Base-by-base conservation (phyloP, 2,329 filamentous ascomycete genomes). In the Leptographium radiaticola region DNA sequence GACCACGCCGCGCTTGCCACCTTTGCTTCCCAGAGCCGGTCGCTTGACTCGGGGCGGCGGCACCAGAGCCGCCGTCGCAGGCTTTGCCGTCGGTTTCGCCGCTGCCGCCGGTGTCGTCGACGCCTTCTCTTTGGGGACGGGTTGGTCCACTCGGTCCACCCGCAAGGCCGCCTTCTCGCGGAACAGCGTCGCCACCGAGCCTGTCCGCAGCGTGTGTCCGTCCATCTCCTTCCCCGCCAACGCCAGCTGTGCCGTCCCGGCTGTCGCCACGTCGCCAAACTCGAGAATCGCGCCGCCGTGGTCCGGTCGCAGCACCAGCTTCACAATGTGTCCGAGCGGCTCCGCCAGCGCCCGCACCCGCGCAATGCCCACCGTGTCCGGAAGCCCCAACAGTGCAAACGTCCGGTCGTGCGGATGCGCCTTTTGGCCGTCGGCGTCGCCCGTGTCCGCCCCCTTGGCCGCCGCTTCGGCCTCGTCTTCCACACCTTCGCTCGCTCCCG, bases 321-420 rank as follows among this genome's bases (percentile, higher is more conserved):
- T 91, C 58, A 83, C 75, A 30, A 96, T 75, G 1, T 75, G 68
- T 0, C 89, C 89, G 34, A 61, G 58, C 1, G 81, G 76, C 60
- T 89, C 84, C 10, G 86, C 81, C 3, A 94, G 71, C 0, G 82
- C 76, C 46, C 80, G 80, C 53, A 98, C 80, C 34, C 90, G 87
- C 1, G 86, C 81, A 62, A 95, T 88, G 59, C 94, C 96, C 62
- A 97, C 81, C 0, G 90, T 97, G 63, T 97, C 93, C 0, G 93
- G 89, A 1, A 98, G 73, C 58, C 90, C 86, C 69, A 96, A 80
- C 33, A 98, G 72, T 11, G 84, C 85, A 50, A 97, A 76, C 1
- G 87, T 93, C 59, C 61, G 56, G 20, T 55, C 51, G 18, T 44
- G 8, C 6, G 51, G 33, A 9, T 20, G 12, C 36, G 18, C 16